These are phyloP conservation scores for Chrysophaeum taylorii DNA, from an alignment of 352 stramenopile species.

Conservation along the genomic window DNA sequence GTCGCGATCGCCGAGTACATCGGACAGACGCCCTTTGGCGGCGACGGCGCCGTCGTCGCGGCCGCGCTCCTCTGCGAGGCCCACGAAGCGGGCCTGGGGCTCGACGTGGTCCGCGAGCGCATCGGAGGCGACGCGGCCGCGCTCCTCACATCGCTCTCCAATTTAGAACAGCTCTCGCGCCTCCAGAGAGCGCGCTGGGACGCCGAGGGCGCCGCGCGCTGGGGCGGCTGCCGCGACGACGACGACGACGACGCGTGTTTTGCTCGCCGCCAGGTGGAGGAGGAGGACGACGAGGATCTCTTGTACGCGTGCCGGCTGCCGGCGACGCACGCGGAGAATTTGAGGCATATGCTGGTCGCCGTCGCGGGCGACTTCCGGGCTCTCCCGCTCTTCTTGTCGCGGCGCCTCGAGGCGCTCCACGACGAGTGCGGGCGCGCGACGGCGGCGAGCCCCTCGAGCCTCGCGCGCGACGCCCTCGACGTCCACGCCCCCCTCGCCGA, in stretches of 20 bases:
- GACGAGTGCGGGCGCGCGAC: background rate
- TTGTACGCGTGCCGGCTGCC: background rate
- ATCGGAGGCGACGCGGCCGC: background rate
- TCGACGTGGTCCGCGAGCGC: background rate
- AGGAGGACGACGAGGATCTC: background rate
- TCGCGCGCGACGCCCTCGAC: constrained; percentile 53
- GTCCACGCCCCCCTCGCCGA: constrained; percentile 60
- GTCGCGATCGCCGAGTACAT: background rate
- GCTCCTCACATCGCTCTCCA: background rate
- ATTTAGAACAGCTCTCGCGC: background rate
- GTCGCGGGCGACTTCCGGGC: constrained; percentile 50
- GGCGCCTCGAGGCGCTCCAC: constrained; percentile 28
- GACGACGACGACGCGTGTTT: no score
- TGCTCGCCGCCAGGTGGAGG: background rate
- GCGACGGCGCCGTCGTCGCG: background rate
- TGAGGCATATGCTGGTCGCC: constrained; percentile 41
- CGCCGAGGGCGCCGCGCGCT: background rate
- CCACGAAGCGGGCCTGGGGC: background rate
- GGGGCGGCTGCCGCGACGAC: no score
- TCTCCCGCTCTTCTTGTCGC: constrained; percentile 43
- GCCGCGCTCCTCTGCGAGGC: constrained; percentile 11
- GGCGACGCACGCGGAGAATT: constrained; percentile 32
- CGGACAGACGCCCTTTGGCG: background rate
- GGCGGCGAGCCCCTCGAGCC: constrained; percentile 19
- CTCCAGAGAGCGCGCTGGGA: constrained; percentile 7